A percentile compares a stretch with the other conserved stretches of the same genome.
These are phyloP conservation scores for Cutaneotrichosporon arboriforme DNA, from an alignment of 1,284 basidiomycete species.

Conservation along the genomic window DNA sequence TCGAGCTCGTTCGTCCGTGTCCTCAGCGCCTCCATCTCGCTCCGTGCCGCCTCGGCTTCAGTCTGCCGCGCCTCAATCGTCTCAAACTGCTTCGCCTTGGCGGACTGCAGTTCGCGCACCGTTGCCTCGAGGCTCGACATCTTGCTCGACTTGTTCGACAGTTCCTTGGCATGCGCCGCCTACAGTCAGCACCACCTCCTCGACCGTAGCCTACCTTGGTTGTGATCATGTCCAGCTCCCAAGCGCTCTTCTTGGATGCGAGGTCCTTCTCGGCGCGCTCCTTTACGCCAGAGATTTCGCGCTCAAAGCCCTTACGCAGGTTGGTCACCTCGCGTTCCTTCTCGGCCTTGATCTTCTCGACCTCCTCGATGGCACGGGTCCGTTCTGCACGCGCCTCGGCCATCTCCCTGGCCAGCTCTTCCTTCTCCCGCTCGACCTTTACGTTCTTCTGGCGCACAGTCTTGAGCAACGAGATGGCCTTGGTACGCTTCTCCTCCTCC, in stretches of 20 bases:
- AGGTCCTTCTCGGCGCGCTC: slow-evolving; percentile 69
- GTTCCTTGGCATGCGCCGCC: slow-evolving; percentile 65
- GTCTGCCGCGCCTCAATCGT: slow-evolving; percentile 77
- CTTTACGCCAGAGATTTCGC: slow-evolving; percentile 59
- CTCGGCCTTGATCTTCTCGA: slow-evolving; percentile 53
- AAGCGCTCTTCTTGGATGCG: slow-evolving; percentile 60
- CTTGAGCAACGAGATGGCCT: slow-evolving; percentile 82
- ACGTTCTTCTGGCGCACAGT: slow-evolving; percentile 87
- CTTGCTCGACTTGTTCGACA: slow-evolving; percentile 58
- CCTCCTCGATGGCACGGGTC: slow-evolving; percentile 47
- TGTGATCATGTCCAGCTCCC: slow-evolving; percentile 68
- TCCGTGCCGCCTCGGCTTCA: slow-evolving; percentile 73
- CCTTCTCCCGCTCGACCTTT: slow-evolving; percentile 85
- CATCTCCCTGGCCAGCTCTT: slow-evolving; percentile 58
- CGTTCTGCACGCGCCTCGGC: slow-evolving; percentile 63
- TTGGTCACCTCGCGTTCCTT: slow-evolving; percentile 64
- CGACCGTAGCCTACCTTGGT: slow-evolving; percentile 59
- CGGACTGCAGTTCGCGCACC: slow-evolving; percentile 60
- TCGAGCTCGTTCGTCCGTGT: slow-evolving; percentile 74
- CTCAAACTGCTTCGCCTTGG: slow-evolving; percentile 75
- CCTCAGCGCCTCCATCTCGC: slow-evolving; percentile 65
- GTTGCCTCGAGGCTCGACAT: slow-evolving; percentile 66
- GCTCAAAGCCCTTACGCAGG: slow-evolving; percentile 68
- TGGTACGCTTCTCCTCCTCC: slow-evolving; percentile 92
- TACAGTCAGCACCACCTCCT: slow-evolving; percentile 37